These are phyloP conservation scores for Sphagnum fallax DNA, from an alignment of 228 moss, liverwort and hornwort species.

Conservation along the genomic window DNA sequence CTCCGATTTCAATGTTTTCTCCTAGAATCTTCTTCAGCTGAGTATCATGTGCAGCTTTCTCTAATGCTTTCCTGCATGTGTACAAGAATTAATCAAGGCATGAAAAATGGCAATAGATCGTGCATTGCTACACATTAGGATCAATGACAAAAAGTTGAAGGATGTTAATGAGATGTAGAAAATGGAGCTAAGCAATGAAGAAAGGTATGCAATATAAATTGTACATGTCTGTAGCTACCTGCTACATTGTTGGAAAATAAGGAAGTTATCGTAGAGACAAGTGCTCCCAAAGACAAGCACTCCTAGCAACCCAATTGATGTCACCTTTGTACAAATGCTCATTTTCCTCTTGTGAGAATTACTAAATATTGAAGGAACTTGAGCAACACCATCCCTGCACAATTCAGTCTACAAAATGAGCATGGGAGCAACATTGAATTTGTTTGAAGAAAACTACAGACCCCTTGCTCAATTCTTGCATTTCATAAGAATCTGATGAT, in stretches of 20 bases:
- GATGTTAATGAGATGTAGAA: no score
- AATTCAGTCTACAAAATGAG: no score
- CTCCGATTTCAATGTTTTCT: conserved; percentile 63
- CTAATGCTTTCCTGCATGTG: conserved; percentile 60
- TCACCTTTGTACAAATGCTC: conserved; percentile 36
- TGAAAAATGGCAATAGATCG: conserved; percentile 1
- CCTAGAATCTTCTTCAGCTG: conserved; percentile 61
- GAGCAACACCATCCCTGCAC: no score
- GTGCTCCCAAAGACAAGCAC: conserved; percentile 34
- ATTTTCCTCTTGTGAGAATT: conserved; percentile 8
- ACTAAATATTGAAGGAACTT: no score
- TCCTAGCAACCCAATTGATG: conserved; percentile 31
- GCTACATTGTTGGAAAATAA: conserved; percentile 53
- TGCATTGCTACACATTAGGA: no score
- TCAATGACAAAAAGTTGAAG: no score
- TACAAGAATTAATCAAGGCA: not conserved
- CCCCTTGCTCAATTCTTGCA: no score
- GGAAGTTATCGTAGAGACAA: conserved; percentile 48
- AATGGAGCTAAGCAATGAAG: no score
- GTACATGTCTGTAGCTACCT: conserved; percentile 7
- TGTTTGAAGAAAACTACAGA: no score
- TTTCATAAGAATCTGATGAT: no score
- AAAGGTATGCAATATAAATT: no score
- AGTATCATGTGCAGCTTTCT: conserved; percentile 45
- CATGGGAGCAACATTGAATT: no score